Percentiles rank a stretch among this genome's conserved stretches.
phyloP scores from a whole-genome alignment of 805 yeast genomes.

The Ogataea parapolymorpha region DNA sequence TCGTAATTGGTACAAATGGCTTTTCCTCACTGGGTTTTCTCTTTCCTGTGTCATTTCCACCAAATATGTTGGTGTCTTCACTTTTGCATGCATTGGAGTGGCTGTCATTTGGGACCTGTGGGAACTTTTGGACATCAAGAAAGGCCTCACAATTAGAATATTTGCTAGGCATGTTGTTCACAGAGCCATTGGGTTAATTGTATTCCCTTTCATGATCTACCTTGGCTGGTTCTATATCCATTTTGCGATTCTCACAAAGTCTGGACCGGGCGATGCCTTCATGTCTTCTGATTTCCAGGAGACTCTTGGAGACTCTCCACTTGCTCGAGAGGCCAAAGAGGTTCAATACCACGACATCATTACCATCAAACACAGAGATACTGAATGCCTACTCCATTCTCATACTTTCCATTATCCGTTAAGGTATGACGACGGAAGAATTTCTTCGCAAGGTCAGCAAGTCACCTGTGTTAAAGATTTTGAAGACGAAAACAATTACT shows the following conservation, averaged over 20 bases:
- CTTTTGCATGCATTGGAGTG: conserved; percentile 81
- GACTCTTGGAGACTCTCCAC: conserved; percentile 77
- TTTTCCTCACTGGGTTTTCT: conserved; percentile 75
- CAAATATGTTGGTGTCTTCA: conserved; percentile 93
- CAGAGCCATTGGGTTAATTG: conserved; percentile 66
- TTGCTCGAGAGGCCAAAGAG: conserved; percentile 66
- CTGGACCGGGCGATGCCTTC: conserved; percentile 95
- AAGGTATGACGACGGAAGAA: conserved; percentile 94
- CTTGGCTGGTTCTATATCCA: conserved; percentile 91
- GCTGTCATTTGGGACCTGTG: conserved; percentile 87
- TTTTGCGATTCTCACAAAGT: conserved; percentile 71
- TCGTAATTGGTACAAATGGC: conserved; percentile 82
- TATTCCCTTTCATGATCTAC: conserved; percentile 79
- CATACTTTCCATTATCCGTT: conserved; percentile 75
- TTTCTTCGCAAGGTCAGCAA: conserved; percentile 92
- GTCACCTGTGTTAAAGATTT: conserved; percentile 66
- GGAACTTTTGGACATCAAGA: conserved; percentile 71
- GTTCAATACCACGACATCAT: conserved; percentile 74
- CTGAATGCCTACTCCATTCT: conserved; percentile 79
- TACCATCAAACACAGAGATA: conserved; percentile 77
- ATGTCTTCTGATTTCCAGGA: conserved; percentile 97
- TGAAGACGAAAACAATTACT: conserved; percentile 66
- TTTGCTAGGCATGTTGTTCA: conserved; percentile 70
- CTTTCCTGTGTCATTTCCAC: conserved; percentile 92
- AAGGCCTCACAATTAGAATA: conserved; percentile 56